Evolutionary conservation across 805 yeast species (phyloP).

Genomic region (Ogataea haglerorum): DNA sequence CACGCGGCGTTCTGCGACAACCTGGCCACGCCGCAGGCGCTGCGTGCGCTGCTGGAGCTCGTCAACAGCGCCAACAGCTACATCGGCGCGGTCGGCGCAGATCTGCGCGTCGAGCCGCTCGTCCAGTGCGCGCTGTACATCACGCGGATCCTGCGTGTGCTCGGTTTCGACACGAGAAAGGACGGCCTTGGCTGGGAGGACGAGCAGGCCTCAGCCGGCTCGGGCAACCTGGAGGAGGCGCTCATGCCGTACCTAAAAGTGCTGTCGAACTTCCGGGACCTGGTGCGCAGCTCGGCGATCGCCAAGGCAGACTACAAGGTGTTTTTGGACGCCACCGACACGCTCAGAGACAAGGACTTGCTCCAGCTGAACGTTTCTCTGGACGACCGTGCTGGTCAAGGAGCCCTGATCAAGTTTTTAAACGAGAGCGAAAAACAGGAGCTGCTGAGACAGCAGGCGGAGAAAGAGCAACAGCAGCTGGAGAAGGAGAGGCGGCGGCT

Average conservation of each 20-base stretch:
- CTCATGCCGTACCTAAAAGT: slow-evolving; percentile 79
- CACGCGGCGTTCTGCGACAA: slow-evolving; percentile 87
- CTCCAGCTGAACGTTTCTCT: slow-evolving; percentile 75
- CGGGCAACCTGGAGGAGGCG: slow-evolving; percentile 53
- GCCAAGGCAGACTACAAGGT: slow-evolving; percentile 46
- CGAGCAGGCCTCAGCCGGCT: slow-evolving; percentile 16
- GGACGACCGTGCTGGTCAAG: slow-evolving; percentile 79
- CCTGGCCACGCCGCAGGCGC: slow-evolving; percentile 71
- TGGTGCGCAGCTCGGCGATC: slow-evolving; percentile 72
- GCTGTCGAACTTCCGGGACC: slow-evolving; percentile 77
- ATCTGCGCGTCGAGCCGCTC: slow-evolving; percentile 62
- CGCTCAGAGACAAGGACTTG: slow-evolving; percentile 67
- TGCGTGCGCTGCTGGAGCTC: slow-evolving; percentile 63
- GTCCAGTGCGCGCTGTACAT: slow-evolving; percentile 63
- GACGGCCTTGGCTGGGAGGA: slow-evolving; percentile 84
- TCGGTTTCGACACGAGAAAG: slow-evolving; percentile 72
- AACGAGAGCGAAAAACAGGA: slow-evolving; percentile 66
- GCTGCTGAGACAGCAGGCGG: slow-evolving; percentile 55
- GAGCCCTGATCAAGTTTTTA: slow-evolving; percentile 83
- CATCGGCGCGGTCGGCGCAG: slow-evolving; percentile 50
- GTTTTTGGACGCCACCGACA: slow-evolving; percentile 70
- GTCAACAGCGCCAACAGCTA: slow-evolving; percentile 72
- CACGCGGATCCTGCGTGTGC: slow-evolving; percentile 60
- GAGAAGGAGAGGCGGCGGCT: slow-evolving; percentile 41
- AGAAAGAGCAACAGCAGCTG: slow-evolving; percentile 47